Percentiles rank a stretch among this genome's conserved stretches.
These are phyloP conservation scores for Mesembryanthemum crystallinum DNA, from an alignment of 148 eudicot genomes.

Conservation along the genomic window DNA sequence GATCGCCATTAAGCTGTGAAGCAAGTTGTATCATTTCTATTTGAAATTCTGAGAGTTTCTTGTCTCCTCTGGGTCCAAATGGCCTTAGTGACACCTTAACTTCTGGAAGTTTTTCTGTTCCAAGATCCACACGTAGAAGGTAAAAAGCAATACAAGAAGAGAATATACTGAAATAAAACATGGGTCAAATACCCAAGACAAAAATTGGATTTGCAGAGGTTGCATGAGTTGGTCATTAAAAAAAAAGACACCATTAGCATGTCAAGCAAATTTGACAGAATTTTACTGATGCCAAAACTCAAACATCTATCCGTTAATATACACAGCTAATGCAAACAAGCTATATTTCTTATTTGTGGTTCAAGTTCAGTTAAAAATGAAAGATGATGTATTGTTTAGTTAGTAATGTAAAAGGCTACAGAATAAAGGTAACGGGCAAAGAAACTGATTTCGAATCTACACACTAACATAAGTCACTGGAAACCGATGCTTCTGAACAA, in stretches of 20 bases:
- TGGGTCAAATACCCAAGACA: neutral
- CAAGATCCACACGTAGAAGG: neutral
- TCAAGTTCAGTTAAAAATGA: neutral
- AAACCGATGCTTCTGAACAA: neutral
- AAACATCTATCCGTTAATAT: neutral
- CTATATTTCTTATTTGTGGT: neutral
- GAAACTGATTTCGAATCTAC: neutral
- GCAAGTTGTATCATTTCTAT: constrained; percentile 80
- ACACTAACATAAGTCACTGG: neutral
- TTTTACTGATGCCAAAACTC: neutral
- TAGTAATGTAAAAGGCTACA: neutral
- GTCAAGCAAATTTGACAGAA: neutral
- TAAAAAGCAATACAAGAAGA: neutral
- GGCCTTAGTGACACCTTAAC: constrained; percentile 63
- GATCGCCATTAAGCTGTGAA: constrained; percentile 80
- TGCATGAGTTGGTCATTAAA: neutral
- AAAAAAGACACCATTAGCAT: neutral
- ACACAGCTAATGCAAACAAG: neutral
- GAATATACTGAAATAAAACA: neutral
- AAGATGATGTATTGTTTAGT: neutral
- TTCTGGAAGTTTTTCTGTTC: constrained; percentile 68
- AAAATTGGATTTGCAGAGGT: neutral
- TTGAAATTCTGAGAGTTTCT: constrained; percentile 74
- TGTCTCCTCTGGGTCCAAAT: constrained; percentile 69
- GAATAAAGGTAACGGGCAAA: neutral